These are phyloP conservation scores for Quambalaria eucalypti DNA, from an alignment of 1,284 basidiomycete genomes.

Conservation along the genomic window DNA sequence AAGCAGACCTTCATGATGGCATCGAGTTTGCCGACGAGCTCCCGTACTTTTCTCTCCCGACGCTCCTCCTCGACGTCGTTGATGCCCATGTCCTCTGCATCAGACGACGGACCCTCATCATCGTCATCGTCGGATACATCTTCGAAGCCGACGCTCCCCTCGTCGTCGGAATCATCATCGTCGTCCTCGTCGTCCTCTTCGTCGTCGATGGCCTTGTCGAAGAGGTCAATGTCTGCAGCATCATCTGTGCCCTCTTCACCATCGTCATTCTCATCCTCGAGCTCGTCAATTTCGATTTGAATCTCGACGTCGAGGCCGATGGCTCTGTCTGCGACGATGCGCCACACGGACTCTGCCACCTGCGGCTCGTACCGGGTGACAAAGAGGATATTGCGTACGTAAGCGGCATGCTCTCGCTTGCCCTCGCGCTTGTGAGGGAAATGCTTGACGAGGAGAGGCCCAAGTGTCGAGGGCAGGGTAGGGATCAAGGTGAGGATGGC, in stretches of 20 bases:
- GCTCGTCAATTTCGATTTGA: constrained; percentile 84
- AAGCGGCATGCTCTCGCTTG: constrained; percentile 72
- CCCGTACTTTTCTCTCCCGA: constrained; percentile 54
- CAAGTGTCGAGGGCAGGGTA: constrained; percentile 51
- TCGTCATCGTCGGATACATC: constrained; percentile 55
- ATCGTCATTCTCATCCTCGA: constrained; percentile 60
- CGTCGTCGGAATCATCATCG: constrained; percentile 13
- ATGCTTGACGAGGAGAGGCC: constrained; percentile 69
- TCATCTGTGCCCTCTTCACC: constrained; percentile 49
- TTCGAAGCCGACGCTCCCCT: constrained; percentile 28
- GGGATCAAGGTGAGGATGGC: constrained; percentile 77
- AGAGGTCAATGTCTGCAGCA: constrained; percentile 68
- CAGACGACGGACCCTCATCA: constrained; percentile 12
- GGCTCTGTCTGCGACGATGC: constrained; percentile 76
- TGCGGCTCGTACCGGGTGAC: constrained; percentile 84
- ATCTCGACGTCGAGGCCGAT: constrained; percentile 97
- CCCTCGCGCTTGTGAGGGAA: constrained; percentile 91
- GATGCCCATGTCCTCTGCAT: background rate
- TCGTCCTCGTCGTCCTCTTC: constrained; percentile 47
- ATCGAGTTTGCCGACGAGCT: constrained; percentile 84
- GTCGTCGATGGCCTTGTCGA: constrained; percentile 61
- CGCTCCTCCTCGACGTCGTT: constrained; percentile 14
- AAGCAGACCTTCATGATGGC: constrained; percentile 75
- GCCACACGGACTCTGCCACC: constrained; percentile 72
- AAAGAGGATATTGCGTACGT: constrained; percentile 78